phyloP scores from a whole-genome alignment of 306 rosid species.

The Sphenostylis stenocarpa region DNA sequence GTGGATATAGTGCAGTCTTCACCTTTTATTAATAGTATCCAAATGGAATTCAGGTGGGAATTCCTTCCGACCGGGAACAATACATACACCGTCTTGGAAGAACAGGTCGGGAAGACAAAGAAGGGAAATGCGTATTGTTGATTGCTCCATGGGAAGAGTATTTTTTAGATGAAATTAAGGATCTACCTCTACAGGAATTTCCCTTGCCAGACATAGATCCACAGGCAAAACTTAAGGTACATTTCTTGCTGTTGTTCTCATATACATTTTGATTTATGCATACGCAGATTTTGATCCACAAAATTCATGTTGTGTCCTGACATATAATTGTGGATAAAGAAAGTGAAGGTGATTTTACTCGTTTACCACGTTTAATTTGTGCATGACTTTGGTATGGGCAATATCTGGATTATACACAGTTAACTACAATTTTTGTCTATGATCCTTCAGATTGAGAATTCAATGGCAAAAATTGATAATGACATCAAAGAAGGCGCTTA shows the following conservation, averaged over 20 bases:
- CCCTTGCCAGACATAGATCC: slow-evolving; percentile 62
- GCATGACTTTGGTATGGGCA: neutral
- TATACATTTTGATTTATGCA: neutral
- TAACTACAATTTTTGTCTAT: neutral
- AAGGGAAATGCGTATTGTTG: slow-evolving; percentile 76
- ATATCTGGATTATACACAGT: neutral
- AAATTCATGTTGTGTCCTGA: neutral
- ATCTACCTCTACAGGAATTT: slow-evolving; percentile 69
- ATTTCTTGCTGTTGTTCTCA: slow-evolving; percentile 23
- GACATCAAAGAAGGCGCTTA: slow-evolving; percentile 86
- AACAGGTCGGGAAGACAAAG: slow-evolving; percentile 92
- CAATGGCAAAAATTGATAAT: slow-evolving; percentile 70
- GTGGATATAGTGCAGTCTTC: slow-evolving; percentile 32
- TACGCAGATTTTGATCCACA: neutral
- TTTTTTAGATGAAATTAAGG: slow-evolving; percentile 73
- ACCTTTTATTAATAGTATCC: neutral
- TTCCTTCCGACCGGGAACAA: slow-evolving; percentile 83
- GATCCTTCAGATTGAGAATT: slow-evolving; percentile 62
- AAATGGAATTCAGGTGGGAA: slow-evolving; percentile 63
- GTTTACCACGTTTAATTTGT: neutral
- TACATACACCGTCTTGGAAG: slow-evolving; percentile 95
- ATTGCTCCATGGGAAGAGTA: slow-evolving; percentile 96
- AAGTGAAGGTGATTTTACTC: too few relatives aligned
- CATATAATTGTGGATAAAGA: too few relatives aligned
- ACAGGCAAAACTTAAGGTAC: slow-evolving; percentile 62